Evolutionary conservation across 2,329 filamentous ascomycete genomes (phyloP).

Genomic region (Alternaria novae-zelandiae): DNA sequence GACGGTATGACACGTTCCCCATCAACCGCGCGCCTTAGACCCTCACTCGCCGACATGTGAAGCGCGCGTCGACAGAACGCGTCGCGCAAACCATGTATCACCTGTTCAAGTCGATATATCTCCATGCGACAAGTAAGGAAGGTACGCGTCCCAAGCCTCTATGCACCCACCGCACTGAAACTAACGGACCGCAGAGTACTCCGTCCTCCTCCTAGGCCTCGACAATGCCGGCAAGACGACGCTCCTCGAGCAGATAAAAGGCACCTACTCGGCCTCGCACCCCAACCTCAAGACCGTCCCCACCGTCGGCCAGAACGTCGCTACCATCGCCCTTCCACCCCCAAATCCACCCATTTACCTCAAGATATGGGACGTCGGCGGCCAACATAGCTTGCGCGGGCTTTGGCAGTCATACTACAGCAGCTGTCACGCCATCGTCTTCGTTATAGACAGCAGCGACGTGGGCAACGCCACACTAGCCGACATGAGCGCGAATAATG

Average conservation of each 20-base stretch:
- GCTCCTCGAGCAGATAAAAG: constrained; percentile 94
- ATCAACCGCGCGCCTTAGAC: constrained; percentile 11
- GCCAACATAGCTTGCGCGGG: constrained; percentile 84
- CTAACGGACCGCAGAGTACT: constrained; percentile 73
- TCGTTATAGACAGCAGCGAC: constrained; percentile 95
- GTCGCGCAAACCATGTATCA: constrained; percentile 76
- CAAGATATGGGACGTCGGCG: constrained; percentile 98
- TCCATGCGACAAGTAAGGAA: constrained; percentile 96
- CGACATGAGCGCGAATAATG: constrained; percentile 47
- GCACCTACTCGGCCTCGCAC: constrained; percentile 76
- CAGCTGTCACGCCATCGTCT: constrained; percentile 94
- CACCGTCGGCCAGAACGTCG: constrained; percentile 96
- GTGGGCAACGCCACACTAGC: constrained; percentile 82
- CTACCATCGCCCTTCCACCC: constrained; percentile 74
- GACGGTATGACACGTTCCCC: background rate
- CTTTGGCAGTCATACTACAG: constrained; percentile 97
- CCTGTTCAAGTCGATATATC: constrained; percentile 90
- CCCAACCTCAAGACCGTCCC: constrained; percentile 83
- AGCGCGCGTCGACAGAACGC: constrained; percentile 18
- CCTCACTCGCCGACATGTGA: constrained; percentile 19
- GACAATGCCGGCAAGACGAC: constrained; percentile 99
- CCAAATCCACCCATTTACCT: constrained; percentile 84
- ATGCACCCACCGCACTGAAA: background rate
- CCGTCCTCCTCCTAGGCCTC: constrained; percentile 92
- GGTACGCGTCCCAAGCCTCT: constrained; percentile 56